phyloP scores from a whole-genome alignment of 305 asterid species.

The Plantago rigida region DNA sequence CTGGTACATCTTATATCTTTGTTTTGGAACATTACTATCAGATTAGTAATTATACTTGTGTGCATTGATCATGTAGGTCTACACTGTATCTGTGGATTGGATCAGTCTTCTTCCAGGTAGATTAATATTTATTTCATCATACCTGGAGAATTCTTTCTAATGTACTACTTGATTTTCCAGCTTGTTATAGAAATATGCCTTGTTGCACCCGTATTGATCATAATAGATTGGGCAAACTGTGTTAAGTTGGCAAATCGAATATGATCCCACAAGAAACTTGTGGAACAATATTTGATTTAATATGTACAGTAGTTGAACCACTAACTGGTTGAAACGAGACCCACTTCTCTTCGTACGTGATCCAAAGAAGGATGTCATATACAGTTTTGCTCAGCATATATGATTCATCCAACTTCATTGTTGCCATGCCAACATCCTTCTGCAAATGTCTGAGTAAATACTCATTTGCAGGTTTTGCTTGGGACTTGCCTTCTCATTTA shows the following conservation, averaged over 20 bases:
- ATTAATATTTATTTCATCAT: constrained; percentile 19
- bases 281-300: too few species aligned
- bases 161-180: not conserved
- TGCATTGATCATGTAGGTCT: constrained; percentile 44
- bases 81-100: constrained; percentile 41
- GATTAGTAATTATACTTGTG: not conserved
- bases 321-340: too few species aligned
- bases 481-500: constrained; percentile 55
- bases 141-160: too few species aligned
- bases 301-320: too few species aligned
- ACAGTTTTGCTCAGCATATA: not conserved
- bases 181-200: not conserved
- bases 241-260: too few species aligned
- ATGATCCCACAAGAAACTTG: too few species aligned
- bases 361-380: not conserved
- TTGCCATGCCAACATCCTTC: constrained; percentile 14
- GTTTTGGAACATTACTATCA: too few species aligned
- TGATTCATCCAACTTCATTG: constrained; percentile 16
- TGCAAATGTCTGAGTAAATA: constrained; percentile 15
- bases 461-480: constrained; percentile 49
- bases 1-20: not conserved
- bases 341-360: constrained; percentile 12
- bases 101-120: constrained; percentile 71
- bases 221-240: too few species aligned
- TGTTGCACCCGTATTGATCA: too few species aligned